Conservation (phyloP, 2,329 filamentous ascomycete species). For the Fusarium multiceps region DNA sequence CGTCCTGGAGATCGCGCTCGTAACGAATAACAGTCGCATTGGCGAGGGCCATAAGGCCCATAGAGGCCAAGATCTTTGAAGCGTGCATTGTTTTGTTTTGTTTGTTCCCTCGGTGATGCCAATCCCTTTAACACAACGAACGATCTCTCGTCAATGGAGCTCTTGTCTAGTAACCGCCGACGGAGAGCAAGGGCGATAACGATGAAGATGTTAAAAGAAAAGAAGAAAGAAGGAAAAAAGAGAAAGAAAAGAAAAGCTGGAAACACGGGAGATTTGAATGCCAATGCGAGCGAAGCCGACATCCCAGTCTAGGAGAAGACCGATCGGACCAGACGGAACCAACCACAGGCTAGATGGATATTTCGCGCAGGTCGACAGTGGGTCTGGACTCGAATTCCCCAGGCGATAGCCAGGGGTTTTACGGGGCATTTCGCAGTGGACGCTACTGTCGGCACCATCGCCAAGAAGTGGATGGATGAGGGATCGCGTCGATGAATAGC, state of each 20-base stretch:
- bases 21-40: slow-evolving; percentile 41
- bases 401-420: slow-evolving; percentile 32
- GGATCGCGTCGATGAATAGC: not conserved
- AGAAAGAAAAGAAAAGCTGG: slow-evolving; percentile 18
- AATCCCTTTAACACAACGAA: slow-evolving; percentile 7
- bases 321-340: slow-evolving; percentile 39
- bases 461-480: slow-evolving; percentile 22
- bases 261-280: slow-evolving; percentile 25
- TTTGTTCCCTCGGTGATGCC: slow-evolving; percentile 6
- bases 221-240: not conserved
- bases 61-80: slow-evolving; percentile 46
- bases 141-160: slow-evolving; percentile 9
- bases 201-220: slow-evolving; percentile 12
- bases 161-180: slow-evolving; percentile 24
- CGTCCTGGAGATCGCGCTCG: slow-evolving; percentile 23
- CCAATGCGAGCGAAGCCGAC: slow-evolving; percentile 8
- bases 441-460: slow-evolving; percentile 24
- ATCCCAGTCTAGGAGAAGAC: slow-evolving; percentile 23
- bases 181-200: slow-evolving; percentile 30
- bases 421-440: slow-evolving; percentile 22
- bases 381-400: slow-evolving; percentile 21
- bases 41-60: slow-evolving; percentile 47
- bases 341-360: slow-evolving; percentile 36
- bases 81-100: slow-evolving; percentile 47
- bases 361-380: slow-evolving; percentile 30